phyloP scores from a whole-genome alignment of 805 yeast genomes.

The Cyberlindnera mycetangii region DNA sequence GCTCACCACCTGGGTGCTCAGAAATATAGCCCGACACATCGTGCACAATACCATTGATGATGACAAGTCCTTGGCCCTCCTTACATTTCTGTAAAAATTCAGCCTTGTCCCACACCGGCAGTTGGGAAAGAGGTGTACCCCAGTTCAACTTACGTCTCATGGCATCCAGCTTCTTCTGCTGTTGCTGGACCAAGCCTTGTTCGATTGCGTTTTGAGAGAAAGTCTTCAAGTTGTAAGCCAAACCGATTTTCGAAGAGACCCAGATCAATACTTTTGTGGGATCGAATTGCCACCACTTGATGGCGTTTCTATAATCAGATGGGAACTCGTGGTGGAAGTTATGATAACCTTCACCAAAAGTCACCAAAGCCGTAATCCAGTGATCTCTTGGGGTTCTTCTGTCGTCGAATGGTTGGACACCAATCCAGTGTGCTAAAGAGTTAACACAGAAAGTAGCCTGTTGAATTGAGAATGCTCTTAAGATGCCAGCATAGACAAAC shows the following conservation, averaged over 20 bases:
- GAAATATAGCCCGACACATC: conserved; percentile 64
- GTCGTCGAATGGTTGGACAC: conserved; percentile 83
- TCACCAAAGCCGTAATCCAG: conserved; percentile 73
- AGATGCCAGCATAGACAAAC: conserved; percentile 69
- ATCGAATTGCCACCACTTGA: conserved; percentile 85
- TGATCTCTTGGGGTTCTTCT: conserved; percentile 87
- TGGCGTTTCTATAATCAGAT: conserved; percentile 82
- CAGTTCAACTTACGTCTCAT: conserved; percentile 62
- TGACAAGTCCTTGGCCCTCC: conserved; percentile 56
- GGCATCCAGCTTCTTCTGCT: conserved; percentile 72
- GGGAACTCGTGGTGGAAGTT: conserved; percentile 92
- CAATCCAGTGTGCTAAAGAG: conserved; percentile 84
- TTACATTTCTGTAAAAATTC: conserved; percentile 44
- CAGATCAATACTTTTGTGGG: conserved; percentile 72
- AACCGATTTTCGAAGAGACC: conserved; percentile 57
- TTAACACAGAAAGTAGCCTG: conserved; percentile 87
- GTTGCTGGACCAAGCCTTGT: conserved; percentile 79
- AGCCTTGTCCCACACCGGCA: conserved; percentile 73
- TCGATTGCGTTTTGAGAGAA: conserved; percentile 79
- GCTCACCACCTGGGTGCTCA: conserved; percentile 85
- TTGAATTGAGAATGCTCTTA: conserved; percentile 68
- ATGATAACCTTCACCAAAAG: conserved; percentile 88
- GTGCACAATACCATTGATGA: conserved; percentile 78
- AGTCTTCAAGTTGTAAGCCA: conserved; percentile 66
- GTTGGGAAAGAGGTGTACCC: conserved; percentile 65